Percentiles rank a stretch among this genome's conserved stretches.
These are phyloP conservation scores for Arxiozyma bovina DNA, from an alignment of 1,139 yeast genomes.

Conservation along the genomic window DNA sequence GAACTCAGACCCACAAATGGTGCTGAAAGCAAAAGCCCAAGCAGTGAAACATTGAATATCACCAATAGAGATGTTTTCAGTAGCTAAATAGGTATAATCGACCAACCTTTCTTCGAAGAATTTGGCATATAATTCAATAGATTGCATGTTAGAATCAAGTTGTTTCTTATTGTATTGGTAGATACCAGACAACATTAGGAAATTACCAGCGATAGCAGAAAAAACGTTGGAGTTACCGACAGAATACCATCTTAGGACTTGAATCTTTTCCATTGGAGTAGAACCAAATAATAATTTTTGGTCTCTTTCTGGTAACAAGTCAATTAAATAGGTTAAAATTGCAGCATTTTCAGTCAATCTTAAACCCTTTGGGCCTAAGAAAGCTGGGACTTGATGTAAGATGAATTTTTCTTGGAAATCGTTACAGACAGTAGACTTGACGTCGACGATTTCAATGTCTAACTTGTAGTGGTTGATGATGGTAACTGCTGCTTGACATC, in stretches of 20 bases:
- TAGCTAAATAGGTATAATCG: constrained; percentile 72
- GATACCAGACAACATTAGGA: constrained; percentile 36
- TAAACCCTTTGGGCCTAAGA: constrained; percentile 71
- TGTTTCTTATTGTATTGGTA: constrained; percentile 64
- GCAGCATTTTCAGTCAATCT: constrained; percentile 73
- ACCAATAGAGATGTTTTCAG: constrained; percentile 75
- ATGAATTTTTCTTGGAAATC: constrained; percentile 57
- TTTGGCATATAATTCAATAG: constrained; percentile 35
- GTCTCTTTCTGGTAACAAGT: constrained; percentile 16
- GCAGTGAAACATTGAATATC: constrained; percentile 55
- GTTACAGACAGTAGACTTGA: constrained; percentile 29
- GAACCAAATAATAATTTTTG: constrained; percentile 43
- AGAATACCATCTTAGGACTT: constrained; percentile 64
- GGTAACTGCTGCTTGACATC: constrained; percentile 62
- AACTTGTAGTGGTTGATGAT: constrained; percentile 65
- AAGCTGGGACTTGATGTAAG: constrained; percentile 64
- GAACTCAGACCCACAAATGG: constrained; percentile 60
- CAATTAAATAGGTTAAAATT: constrained; percentile 36
- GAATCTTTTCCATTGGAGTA: constrained; percentile 55
- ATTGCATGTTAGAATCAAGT: constrained; percentile 44
- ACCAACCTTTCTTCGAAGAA: constrained; percentile 52
- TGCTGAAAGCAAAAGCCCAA: constrained; percentile 48
- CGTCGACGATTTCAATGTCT: constrained; percentile 51
- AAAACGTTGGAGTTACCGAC: constrained; percentile 49
- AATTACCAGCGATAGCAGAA: constrained; percentile 30